Base-by-base conservation (phyloP, 163 green algal genomes). In the Chlamydomonas reinhardtii region DNA sequence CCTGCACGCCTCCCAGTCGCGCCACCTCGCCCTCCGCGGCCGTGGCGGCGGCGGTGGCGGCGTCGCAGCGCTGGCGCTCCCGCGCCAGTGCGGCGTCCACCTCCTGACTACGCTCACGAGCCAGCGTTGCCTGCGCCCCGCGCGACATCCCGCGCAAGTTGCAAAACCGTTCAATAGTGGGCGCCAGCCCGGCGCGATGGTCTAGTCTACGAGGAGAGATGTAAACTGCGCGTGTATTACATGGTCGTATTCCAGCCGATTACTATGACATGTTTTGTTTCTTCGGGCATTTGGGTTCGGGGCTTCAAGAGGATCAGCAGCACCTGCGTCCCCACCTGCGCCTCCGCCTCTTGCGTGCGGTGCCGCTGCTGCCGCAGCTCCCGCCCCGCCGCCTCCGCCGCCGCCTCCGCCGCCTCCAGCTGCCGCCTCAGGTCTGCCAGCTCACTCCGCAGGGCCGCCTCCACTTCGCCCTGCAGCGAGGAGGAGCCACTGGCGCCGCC, bases 61-160 rank as follows among this genome's bases (percentile, higher is more conserved):
- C 69, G 71, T 48, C 43, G 69, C 79, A 78, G 43, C 79, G 79
- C 68, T 86, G 68, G 37, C 79, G 52, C 69, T 86, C 79, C 52
- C 32, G 32, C 20, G 4, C 17, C 52, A 78, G 0, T 34, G 52
- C 54, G 31, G 14, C 68, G 2, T 59, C 27, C 25, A 64, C 20
- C 69, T 65, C 68, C 34, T 32, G 31, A 6, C 24, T 31, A 0
- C 32, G 52, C 52, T 78, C 69, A 0, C 69, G 69, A 25, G 35
- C 9, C 43, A 35, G 25, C 15, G 43, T 14, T 29, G 52, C 43
- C 72, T 77, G 72, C 70, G 35, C 20, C 22, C 20, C 15, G 17
- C 15, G 22, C 24, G 22, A n/a, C n/a, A n/a, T n/a, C n/a, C n/a
- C n/a, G n/a, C n/a, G n/a, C n/a, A n/a, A n/a, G n/a, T n/a, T n/a